Conservation (phyloP, 139 green algal species). For the Chlorella vulgaris region DNA sequence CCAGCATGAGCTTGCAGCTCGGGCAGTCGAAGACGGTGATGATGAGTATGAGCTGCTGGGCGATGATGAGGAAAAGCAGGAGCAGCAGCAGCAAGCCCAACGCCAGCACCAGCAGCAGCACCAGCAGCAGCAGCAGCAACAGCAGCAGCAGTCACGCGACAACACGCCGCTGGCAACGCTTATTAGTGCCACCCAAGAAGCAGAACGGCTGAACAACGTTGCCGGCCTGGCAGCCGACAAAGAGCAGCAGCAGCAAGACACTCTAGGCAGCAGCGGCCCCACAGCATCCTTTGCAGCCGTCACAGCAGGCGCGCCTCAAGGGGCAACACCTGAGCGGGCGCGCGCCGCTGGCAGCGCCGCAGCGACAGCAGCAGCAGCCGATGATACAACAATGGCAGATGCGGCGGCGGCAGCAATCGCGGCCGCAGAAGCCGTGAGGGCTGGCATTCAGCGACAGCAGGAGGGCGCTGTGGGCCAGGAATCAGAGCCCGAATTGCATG, state of each 20-base stretch:
- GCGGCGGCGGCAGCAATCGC: not conserved
- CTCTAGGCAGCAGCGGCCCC: too few relatives aligned
- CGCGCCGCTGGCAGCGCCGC: too few relatives aligned
- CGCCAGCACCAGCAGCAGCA: constrained; percentile 2
- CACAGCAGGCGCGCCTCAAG: too few relatives aligned
- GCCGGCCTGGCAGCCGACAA: too few relatives aligned
- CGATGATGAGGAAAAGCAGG: not conserved
- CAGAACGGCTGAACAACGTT: too few relatives aligned
- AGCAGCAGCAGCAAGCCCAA: not conserved
- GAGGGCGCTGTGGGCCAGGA: not conserved
- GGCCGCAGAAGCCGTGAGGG: not conserved
- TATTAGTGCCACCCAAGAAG: not conserved
- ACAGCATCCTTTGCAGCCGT: too few relatives aligned
- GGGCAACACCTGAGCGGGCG: too few relatives aligned
- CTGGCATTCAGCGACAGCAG: not conserved
- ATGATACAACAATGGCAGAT: not conserved
- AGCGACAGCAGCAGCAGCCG: too few relatives aligned
- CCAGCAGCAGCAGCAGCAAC: not conserved
- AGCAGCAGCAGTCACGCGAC: constrained; percentile 1
- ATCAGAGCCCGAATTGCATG: not conserved
- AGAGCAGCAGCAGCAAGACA: too few relatives aligned
- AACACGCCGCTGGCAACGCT: not conserved
- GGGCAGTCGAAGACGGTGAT: not conserved
- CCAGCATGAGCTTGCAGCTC: not conserved
- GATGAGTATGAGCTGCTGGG: not conserved